phyloP scores from a whole-genome alignment of 148 eudicot species.

The Silene uniflora region DNA sequence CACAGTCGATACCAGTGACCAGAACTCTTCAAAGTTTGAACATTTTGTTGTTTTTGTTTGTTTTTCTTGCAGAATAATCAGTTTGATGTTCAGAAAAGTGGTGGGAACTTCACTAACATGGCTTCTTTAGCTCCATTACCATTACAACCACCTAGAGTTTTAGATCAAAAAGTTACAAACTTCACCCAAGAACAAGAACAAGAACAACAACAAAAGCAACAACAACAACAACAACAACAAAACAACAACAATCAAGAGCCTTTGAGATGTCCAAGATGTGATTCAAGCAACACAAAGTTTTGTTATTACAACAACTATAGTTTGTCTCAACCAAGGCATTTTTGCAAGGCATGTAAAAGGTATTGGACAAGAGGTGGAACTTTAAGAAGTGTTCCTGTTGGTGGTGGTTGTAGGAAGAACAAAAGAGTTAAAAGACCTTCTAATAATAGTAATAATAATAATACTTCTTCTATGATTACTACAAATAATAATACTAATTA shows the following conservation, averaged over 20 bases:
- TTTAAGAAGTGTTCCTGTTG: slow-evolving; percentile 56
- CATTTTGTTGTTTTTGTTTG: neutral
- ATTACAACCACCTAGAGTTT: neutral
- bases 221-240: slow-evolving; percentile 21
- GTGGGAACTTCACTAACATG: neutral
- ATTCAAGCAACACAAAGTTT: slow-evolving; percentile 45
- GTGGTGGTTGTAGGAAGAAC: slow-evolving; percentile 54
- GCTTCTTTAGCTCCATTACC: neutral
- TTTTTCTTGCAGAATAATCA: slow-evolving; percentile 20
- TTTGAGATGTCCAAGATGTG: slow-evolving; percentile 40
- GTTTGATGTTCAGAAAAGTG: slow-evolving; percentile 21
- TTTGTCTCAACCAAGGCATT: slow-evolving; percentile 48
- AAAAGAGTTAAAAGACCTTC: slow-evolving; percentile 36
- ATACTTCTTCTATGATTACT: neutral
- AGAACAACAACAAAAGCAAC: slow-evolving; percentile 14
- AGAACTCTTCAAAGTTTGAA: neutral
- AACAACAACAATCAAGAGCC: slow-evolving; percentile 25
- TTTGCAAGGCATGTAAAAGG: slow-evolving; percentile 68
- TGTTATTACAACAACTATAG: slow-evolving; percentile 58
- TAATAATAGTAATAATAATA: slow-evolving; percentile 2
- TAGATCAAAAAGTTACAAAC: slow-evolving; percentile 15
- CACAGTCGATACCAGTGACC: too few species aligned
- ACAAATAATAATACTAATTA: slow-evolving; percentile 9
- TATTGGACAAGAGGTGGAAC: slow-evolving; percentile 77
- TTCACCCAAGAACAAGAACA: slow-evolving; percentile 12